A percentile compares a stretch with the other conserved stretches of the same genome.
These are phyloP conservation scores for Babesia ovis DNA, from an alignment of 169 alveolate genomes.

Conservation along the genomic window DNA sequence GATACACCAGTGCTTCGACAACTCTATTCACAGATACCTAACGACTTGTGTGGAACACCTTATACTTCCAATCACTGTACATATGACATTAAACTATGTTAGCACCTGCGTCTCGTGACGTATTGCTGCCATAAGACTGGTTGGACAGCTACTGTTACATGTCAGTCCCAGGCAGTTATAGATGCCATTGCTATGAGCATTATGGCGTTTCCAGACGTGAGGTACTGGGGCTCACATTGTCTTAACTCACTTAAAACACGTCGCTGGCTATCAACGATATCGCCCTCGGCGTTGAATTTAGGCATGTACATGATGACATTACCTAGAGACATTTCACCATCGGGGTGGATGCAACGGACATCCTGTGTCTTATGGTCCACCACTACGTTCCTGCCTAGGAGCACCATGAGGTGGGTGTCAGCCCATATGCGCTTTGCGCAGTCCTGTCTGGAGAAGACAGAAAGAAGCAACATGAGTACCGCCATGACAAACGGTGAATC, in stretches of 20 bases:
- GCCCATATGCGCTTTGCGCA: conserved; percentile 57
- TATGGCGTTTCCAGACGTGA: conserved; percentile 22
- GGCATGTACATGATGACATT: conserved; percentile 20
- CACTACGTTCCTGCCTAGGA: conserved; percentile 46
- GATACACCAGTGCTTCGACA: no score
- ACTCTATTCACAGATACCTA: no score
- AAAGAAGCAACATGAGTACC: conserved; percentile 37
- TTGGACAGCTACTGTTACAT: no score
- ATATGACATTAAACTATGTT: no score
- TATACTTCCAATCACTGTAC: no score
- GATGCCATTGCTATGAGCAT: conserved; percentile 32
- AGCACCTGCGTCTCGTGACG: no score
- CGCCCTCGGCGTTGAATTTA: conserved; percentile 14
- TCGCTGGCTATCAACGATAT: conserved; percentile 26
- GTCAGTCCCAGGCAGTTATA: no score
- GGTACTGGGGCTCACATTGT: background rate
- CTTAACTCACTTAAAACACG: conserved; percentile 27
- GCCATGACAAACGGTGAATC: conserved; percentile 59
- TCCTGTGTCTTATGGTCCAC: conserved; percentile 32
- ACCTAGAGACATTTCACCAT: conserved; percentile 33
- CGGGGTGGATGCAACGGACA: conserved; percentile 18
- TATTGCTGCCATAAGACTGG: no score
- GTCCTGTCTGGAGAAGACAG: conserved; percentile 36
- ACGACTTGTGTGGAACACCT: no score
- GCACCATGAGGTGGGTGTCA: conserved; percentile 43